Evolutionary conservation across 1,139 yeast genomes (phyloP), one percentile per base, ranked within the genome.

Genomic region (Eremothecium cymbalariae): DNA sequence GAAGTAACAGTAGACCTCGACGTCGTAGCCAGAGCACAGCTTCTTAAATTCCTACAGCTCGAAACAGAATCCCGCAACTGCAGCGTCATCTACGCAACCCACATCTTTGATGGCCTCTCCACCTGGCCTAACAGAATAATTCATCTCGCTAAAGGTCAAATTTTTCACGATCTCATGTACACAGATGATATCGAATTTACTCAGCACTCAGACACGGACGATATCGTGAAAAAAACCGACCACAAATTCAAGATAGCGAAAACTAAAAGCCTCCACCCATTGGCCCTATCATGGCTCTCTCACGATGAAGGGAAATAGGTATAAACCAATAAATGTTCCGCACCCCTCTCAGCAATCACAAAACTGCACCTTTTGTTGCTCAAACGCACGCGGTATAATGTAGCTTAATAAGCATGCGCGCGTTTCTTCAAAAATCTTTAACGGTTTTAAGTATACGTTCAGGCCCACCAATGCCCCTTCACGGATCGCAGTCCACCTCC

Each of bases 1-100:
- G 98, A 90, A 56, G 97, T 90, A 19, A 90, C 98, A 0, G 95
- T 90, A 17, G 98, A 90, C 55, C 67, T 90, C 46, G 98, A 90
- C 53, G 98, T 90, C 13, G 70, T 90, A 30, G 97, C 90, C 2
- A 70, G 98, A 48, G 74, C 77, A 28, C 68, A 84, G 37, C 64
- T 90, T 36, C 64, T 90, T 41, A 64, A 68, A 2, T 90, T 83
- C 53, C 65, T 90, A 49, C 71, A 70, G 45, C 54, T 59, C 12
- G 98, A 90, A 56, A 84, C 95, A 7, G 63, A 62, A 29, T 50
- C 62, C 0, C 66, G 97, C 39, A 61, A 69, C 15, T 79, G 94
- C 42, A 70, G 84, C 33, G 79, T 79, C 43, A 70, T 90, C 5
- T 90, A 90, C 56, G 98, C 98, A 1, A 90, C 98, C 0, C 98